Conservation (phyloP, 805 yeast genomes). For the Candida ficus region DNA sequence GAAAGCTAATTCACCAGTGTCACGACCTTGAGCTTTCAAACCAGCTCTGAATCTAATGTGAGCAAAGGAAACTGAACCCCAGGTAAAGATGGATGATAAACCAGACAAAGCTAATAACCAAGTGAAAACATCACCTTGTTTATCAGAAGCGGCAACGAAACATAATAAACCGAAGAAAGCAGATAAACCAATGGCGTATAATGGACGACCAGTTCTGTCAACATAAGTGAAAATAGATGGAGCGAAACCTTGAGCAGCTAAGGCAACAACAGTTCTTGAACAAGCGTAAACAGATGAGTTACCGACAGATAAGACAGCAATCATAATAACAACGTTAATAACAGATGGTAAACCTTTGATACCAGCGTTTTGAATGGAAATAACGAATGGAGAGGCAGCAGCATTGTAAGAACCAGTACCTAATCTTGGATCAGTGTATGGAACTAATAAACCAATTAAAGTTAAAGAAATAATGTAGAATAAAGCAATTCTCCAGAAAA, state of each 20-base stretch:
- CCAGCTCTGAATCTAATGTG: slow-evolving; percentile 67
- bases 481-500: slow-evolving; percentile 50
- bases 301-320: slow-evolving; percentile 49
- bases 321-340: slow-evolving; percentile 55
- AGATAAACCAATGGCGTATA: slow-evolving; percentile 40
- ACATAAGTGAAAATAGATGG: slow-evolving; percentile 43
- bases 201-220: slow-evolving; percentile 49
- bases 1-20: slow-evolving; percentile 61
- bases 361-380: slow-evolving; percentile 57
- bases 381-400: slow-evolving; percentile 61
- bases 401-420: slow-evolving; percentile 47
- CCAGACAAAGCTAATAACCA: slow-evolving; percentile 81
- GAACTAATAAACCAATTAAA: slow-evolving; percentile 56
- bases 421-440: slow-evolving; percentile 44
- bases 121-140: slow-evolving; percentile 53
- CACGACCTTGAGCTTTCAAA: slow-evolving; percentile 55
- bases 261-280: slow-evolving; percentile 48
- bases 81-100: slow-evolving; percentile 69
- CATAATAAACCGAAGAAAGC: slow-evolving; percentile 49
- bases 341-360: slow-evolving; percentile 55
- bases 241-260: slow-evolving; percentile 47
- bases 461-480: slow-evolving; percentile 56
- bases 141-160: slow-evolving; percentile 56
- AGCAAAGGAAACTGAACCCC: slow-evolving; percentile 69
- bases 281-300: slow-evolving; percentile 51